A percentile compares a stretch with the other conserved stretches of the same genome.
Evolutionary conservation across 495 filamentous ascomycete genomes (phyloP).

Genomic region (Margaritispora aquatica): DNA sequence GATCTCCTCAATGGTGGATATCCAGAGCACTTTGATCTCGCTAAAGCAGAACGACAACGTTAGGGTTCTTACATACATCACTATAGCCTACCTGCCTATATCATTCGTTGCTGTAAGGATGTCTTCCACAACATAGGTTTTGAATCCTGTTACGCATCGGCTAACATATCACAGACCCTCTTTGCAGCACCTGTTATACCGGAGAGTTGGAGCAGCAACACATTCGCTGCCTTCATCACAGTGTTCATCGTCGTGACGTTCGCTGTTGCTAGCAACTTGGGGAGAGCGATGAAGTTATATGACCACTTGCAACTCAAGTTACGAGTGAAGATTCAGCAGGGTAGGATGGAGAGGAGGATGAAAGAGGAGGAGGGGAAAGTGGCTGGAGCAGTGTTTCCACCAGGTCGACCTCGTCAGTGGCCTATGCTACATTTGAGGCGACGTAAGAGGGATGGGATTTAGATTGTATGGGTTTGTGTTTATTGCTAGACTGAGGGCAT

Average conservation of each 20-base stretch:
- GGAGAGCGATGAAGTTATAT: neutral
- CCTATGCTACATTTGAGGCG: too few relatives aligned
- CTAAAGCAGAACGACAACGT: slow-evolving; percentile 22
- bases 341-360: neutral
- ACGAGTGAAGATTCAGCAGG: neutral
- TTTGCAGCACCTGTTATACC: neutral
- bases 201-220: neutral
- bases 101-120: slow-evolving; percentile 17
- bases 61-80: slow-evolving; percentile 21
- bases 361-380: neutral
- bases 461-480: too few relatives aligned
- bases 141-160: neutral
- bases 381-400: too few relatives aligned
- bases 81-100: slow-evolving; percentile 24
- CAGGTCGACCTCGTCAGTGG: too few relatives aligned
- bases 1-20: slow-evolving; percentile 11
- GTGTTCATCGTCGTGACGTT: neutral
- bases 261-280: neutral
- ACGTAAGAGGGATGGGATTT: too few relatives aligned
- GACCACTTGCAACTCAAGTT: neutral
- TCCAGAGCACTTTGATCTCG: slow-evolving; percentile 11
- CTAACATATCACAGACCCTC: neutral
- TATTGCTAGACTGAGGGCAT: too few relatives aligned
- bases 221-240: neutral
- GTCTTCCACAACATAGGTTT: neutral